Evolutionary conservation across 78 protist species (phyloP).

Genomic region (Cavenderia fasciculata): DNA sequence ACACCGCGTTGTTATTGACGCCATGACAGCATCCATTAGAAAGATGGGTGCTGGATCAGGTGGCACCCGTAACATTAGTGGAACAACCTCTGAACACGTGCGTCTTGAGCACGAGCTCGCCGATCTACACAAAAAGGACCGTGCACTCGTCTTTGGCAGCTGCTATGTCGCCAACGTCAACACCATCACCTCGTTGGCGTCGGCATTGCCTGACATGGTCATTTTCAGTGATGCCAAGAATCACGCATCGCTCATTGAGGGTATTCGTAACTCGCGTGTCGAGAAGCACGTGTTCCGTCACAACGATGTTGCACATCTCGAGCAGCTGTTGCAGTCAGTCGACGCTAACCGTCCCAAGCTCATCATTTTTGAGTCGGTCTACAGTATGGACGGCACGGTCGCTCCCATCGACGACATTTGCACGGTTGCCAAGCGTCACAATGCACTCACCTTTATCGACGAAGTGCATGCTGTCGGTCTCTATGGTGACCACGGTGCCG

Average conservation of each 20-base stretch:
- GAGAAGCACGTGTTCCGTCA: constrained; percentile 87
- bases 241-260: constrained; percentile 95
- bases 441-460: constrained; percentile 93
- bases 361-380: constrained; percentile 94
- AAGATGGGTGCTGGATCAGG: constrained; percentile 95
- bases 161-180: constrained; percentile 94
- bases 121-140: constrained; percentile 84
- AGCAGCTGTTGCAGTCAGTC: constrained; percentile 57
- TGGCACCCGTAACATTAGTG: constrained; percentile 96
- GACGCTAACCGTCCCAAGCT: constrained; percentile 84
- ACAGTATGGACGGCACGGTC: constrained; percentile 94
- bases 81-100: constrained; percentile 85
- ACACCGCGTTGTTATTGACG: constrained; percentile 71
- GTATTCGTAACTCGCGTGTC: constrained; percentile 83
- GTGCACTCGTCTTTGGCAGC: constrained; percentile 74
- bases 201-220: constrained; percentile 80
- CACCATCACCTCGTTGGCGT: constrained; percentile 85
- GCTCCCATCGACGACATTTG: constrained; percentile 92
- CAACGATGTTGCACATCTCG: constrained; percentile 92
- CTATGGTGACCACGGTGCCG: constrained; percentile 93
- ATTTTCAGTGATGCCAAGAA: constrained; percentile 90
- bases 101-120: constrained; percentile 89
- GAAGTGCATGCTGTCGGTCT: constrained; percentile 98
- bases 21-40: constrained; percentile 80
- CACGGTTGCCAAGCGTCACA: constrained; percentile 89